A percentile compares a stretch with the other conserved stretches of the same genome.
phyloP scores from a whole-genome alignment of 2,329 filamentous ascomycete genomes.

The Monosporascus sp. region DNA sequence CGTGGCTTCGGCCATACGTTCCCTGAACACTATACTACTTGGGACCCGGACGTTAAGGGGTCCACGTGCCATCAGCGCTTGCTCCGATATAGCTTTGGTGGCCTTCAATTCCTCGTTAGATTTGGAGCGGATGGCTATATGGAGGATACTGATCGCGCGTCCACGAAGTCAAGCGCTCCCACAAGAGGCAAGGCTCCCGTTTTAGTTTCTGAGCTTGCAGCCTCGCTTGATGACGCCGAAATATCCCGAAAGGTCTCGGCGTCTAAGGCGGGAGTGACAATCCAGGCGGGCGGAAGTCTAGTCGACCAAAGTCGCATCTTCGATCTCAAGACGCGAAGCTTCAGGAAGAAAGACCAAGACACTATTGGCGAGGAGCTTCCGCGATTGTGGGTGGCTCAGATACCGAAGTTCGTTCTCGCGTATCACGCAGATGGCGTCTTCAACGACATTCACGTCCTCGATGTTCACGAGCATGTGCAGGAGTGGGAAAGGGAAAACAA shows the following conservation, averaged over 20 bases:
- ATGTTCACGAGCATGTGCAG: constrained; percentile 1
- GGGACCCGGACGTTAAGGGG: constrained; percentile 46
- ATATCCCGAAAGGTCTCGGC: not conserved
- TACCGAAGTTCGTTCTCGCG: constrained; percentile 34
- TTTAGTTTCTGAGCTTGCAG: not conserved
- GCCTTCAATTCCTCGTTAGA: constrained; percentile 44
- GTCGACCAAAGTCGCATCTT: constrained; percentile 30
- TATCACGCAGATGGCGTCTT: constrained; percentile 33
- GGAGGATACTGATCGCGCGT: not conserved
- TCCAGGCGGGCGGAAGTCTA: constrained; percentile 16
- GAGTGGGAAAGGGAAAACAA: constrained; percentile 2
- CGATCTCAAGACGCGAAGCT: constrained; percentile 39
- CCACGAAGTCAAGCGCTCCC: not conserved
- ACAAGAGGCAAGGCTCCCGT: not conserved
- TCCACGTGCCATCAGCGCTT: constrained; percentile 60
- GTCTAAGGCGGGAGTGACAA: not conserved
- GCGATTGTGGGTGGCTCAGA: constrained; percentile 36
- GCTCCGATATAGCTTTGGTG: constrained; percentile 52
- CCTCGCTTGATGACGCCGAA: not conserved
- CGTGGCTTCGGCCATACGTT: constrained; percentile 62
- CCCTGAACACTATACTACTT: constrained; percentile 60
- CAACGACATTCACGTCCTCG: constrained; percentile 18
- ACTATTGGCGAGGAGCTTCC: constrained; percentile 32
- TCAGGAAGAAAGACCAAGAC: constrained; percentile 17
- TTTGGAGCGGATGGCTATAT: constrained; percentile 56